phyloP scores from a whole-genome alignment of 2,329 filamentous ascomycete species.

The Westerdykella sp. region DNA sequence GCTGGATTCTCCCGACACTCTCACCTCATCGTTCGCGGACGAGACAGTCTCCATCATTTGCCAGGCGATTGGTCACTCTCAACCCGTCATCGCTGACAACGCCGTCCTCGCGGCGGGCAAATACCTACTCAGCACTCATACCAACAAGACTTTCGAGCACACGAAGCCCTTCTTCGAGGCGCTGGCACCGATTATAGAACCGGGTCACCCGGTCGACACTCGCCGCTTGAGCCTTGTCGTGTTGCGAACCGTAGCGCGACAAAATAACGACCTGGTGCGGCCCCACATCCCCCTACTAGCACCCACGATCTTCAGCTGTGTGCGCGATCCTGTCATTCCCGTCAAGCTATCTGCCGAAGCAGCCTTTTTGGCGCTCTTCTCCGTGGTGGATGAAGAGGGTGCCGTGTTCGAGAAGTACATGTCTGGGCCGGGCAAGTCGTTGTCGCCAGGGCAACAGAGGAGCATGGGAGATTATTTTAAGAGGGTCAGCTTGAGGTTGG shows the following conservation, averaged over 20 bases:
- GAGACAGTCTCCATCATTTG: conserved; percentile 72
- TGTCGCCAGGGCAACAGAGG: conserved; percentile 69
- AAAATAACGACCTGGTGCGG: conserved; percentile 71
- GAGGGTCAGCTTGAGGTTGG: conserved; percentile 76
- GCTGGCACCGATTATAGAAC: conserved; percentile 67
- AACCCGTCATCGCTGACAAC: conserved; percentile 77
- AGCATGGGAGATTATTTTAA: conserved; percentile 98
- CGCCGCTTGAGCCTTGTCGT: conserved; percentile 83
- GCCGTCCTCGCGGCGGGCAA: conserved; percentile 86
- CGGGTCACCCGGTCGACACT: conserved; percentile 73
- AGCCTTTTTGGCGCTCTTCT: conserved; percentile 85
- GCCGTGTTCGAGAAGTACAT: conserved; percentile 90
- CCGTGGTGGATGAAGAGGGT: conserved; percentile 78
- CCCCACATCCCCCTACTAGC: conserved; percentile 77
- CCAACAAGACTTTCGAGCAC: conserved; percentile 65
- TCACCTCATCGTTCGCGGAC: conserved; percentile 63
- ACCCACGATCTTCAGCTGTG: conserved; percentile 77
- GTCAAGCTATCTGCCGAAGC: conserved; percentile 94
- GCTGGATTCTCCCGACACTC: conserved; percentile 65
- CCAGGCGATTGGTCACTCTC: conserved; percentile 69
- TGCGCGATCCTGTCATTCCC: conserved; percentile 86
- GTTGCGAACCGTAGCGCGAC: conserved; percentile 73
- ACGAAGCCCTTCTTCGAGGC: conserved; percentile 75
- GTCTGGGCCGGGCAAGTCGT: conserved; percentile 55
- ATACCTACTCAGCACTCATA: conserved; percentile 64